These are phyloP conservation scores for Fusarium algeriense DNA, from an alignment of 2,329 filamentous ascomycete species.

Conservation along the genomic window DNA sequence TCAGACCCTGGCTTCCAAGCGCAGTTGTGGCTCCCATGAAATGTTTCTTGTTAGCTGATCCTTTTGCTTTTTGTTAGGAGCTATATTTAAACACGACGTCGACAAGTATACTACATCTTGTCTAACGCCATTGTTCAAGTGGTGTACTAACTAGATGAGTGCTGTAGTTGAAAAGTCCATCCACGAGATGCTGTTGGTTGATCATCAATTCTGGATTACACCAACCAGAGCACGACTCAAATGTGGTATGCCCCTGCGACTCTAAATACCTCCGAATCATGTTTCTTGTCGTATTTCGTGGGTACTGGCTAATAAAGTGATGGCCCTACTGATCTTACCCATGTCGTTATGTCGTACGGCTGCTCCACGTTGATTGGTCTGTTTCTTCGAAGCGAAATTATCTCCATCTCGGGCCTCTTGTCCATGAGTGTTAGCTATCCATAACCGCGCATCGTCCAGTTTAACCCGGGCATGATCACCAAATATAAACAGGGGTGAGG, in stretches of 20 bases:
- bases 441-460: slow-evolving; percentile 38
- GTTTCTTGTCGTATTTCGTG: slow-evolving; percentile 43
- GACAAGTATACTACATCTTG: slow-evolving; percentile 16
- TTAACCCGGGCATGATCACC: slow-evolving; percentile 31
- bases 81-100: slow-evolving; percentile 3
- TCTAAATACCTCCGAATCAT: slow-evolving; percentile 35
- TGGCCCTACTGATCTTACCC: slow-evolving; percentile 22
- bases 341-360: slow-evolving; percentile 45
- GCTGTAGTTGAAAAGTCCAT: slow-evolving; percentile 18
- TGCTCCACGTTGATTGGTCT: slow-evolving; percentile 40
- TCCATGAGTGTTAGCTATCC: slow-evolving; percentile 32
- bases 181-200: slow-evolving; percentile 18
- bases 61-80: slow-evolving; percentile 27
- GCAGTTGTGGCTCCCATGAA: slow-evolving; percentile 35
- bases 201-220: slow-evolving; percentile 1
- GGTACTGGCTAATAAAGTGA: slow-evolving; percentile 27
- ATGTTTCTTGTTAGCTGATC: slow-evolving; percentile 21
- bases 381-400: slow-evolving; percentile 46
- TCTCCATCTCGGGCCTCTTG: slow-evolving; percentile 45
- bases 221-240: slow-evolving; percentile 20
- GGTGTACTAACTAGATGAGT: slow-evolving; percentile 8
- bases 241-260: background rate
- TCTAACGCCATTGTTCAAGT: background rate
- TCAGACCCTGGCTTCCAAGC: slow-evolving; percentile 9
- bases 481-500: slow-evolving; percentile 17